Conservation (phyloP, 2,329 filamentous ascomycete genomes). For the Diaporthe sp. region DNA sequence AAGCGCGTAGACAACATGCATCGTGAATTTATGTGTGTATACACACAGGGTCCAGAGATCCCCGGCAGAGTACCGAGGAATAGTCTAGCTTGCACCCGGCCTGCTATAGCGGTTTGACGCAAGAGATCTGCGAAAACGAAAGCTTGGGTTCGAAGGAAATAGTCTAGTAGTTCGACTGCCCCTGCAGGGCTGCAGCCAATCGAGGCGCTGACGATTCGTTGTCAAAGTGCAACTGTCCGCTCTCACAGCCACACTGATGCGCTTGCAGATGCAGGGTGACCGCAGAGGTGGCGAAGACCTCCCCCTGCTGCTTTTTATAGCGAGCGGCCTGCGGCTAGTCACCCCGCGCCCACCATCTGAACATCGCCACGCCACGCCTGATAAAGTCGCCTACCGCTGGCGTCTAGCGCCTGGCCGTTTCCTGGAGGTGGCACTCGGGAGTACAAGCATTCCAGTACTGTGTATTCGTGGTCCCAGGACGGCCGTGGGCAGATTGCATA, state of each 20-base stretch:
- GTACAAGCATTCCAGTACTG: background rate
- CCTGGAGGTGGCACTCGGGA: slow-evolving; percentile 1
- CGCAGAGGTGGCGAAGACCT: slow-evolving; percentile 32
- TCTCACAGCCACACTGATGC: slow-evolving; percentile 31
- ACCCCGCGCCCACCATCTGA: background rate
- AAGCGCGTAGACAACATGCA: background rate
- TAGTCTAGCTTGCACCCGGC: background rate
- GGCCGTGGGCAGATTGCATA: background rate
- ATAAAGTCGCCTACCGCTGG: slow-evolving; percentile 3
- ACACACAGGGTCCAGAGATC: background rate
- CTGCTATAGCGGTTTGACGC: background rate
- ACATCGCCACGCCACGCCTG: slow-evolving; percentile 17
- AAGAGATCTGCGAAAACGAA: slow-evolving; percentile 7
- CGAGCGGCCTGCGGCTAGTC: slow-evolving; percentile 22
- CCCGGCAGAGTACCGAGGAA: background rate
- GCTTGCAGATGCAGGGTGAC: slow-evolving; percentile 29
- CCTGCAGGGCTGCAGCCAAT: slow-evolving; percentile 6
- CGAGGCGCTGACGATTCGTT: slow-evolving; percentile 23
- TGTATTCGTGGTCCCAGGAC: background rate
- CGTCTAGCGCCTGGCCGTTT: slow-evolving; percentile 17
- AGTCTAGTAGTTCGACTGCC: slow-evolving; percentile 9
- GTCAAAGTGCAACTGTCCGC: slow-evolving; percentile 24
- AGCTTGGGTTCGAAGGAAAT: slow-evolving; percentile 11
- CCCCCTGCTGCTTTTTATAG: slow-evolving; percentile 33
- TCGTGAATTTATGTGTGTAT: slow-evolving; percentile 3